A percentile compares a stretch with the other conserved stretches of the same genome.
Conservation (phyloP, 257 asterid species). For the Solanum bukasovii region DNA sequence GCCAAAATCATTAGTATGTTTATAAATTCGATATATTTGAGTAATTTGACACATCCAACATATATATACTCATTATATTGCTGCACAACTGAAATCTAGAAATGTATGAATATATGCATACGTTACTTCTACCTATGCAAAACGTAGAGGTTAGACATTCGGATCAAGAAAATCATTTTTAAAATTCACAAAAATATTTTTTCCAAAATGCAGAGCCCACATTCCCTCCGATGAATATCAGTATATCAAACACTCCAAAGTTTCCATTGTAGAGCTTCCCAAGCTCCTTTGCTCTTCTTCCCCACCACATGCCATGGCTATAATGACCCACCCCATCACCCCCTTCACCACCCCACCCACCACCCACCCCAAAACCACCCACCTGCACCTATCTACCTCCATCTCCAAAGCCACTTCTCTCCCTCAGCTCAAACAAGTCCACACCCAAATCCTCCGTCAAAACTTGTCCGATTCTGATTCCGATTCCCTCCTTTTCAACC, state of each 20-base stretch:
- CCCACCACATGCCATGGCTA: background rate
- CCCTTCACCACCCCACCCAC: constrained; percentile 3
- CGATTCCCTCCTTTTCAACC: constrained; percentile 32
- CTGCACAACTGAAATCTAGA: background rate
- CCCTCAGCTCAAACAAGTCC: constrained; percentile 54
- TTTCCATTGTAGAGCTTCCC: background rate
- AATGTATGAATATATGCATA: background rate
- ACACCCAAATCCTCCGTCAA: constrained; percentile 40
- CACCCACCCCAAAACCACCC: constrained; percentile 1
- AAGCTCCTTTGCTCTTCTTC: background rate
- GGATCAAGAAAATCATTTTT: no score
- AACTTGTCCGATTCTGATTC: constrained; percentile 16
- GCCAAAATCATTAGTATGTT: no score
- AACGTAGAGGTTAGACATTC: no score
- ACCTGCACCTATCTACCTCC: constrained; percentile 10
- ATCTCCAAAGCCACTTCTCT: constrained; percentile 28
- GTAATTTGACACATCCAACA: background rate
- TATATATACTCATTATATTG: background rate
- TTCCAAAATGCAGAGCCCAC: background rate
- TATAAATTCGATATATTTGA: background rate
- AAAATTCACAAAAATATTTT: no score
- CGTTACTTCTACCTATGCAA: no score
- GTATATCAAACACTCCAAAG: background rate
- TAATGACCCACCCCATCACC: constrained; percentile 23
- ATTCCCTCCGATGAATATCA: background rate